A percentile compares a stretch with the other conserved stretches of the same genome.
Evolutionary conservation across 2,329 filamentous ascomycete genomes (phyloP).

Genomic region (Lachnellula occidentalis): DNA sequence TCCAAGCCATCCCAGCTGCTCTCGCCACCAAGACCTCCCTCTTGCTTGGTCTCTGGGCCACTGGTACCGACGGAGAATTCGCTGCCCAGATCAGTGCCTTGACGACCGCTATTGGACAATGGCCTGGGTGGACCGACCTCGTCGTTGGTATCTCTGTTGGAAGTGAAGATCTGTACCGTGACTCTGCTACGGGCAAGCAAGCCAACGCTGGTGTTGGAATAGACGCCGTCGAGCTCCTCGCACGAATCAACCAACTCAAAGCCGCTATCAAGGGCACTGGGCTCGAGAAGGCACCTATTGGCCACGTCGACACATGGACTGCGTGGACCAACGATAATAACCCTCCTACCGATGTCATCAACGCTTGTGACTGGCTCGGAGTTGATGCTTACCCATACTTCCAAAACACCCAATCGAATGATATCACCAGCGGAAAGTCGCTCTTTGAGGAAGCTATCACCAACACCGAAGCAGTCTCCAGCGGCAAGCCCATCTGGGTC

Average conservation of each 20-base stretch:
- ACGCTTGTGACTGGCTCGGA: slow-evolving; percentile 71
- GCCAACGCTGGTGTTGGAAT: slow-evolving; percentile 59
- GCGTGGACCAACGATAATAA: slow-evolving; percentile 58
- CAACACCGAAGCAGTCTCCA: slow-evolving; percentile 51
- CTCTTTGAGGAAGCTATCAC: slow-evolving; percentile 65
- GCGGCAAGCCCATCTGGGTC: slow-evolving; percentile 72
- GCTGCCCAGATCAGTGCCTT: slow-evolving; percentile 71
- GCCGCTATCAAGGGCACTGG: slow-evolving; percentile 56
- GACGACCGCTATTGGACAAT: slow-evolving; percentile 60
- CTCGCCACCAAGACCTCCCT: slow-evolving; percentile 69
- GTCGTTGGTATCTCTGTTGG: slow-evolving; percentile 82
- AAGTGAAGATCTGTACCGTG: slow-evolving; percentile 80
- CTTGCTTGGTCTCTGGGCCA: slow-evolving; percentile 80
- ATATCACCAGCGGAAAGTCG: slow-evolving; percentile 54
- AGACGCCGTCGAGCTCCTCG: slow-evolving; percentile 54
- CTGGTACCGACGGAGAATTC: slow-evolving; percentile 57
- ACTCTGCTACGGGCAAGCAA: slow-evolving; percentile 62
- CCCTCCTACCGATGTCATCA: slow-evolving; percentile 65
- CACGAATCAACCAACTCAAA: slow-evolving; percentile 67
- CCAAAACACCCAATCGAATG: slow-evolving; percentile 63
- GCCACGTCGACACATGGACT: slow-evolving; percentile 89
- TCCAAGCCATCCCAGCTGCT: slow-evolving; percentile 73
- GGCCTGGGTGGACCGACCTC: slow-evolving; percentile 61
- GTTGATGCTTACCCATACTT: slow-evolving; percentile 84
- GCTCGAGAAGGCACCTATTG: slow-evolving; percentile 54